Evolutionary conservation across 2,329 filamentous ascomycete species (phyloP).

Genomic region (Fusarium algeriense): DNA sequence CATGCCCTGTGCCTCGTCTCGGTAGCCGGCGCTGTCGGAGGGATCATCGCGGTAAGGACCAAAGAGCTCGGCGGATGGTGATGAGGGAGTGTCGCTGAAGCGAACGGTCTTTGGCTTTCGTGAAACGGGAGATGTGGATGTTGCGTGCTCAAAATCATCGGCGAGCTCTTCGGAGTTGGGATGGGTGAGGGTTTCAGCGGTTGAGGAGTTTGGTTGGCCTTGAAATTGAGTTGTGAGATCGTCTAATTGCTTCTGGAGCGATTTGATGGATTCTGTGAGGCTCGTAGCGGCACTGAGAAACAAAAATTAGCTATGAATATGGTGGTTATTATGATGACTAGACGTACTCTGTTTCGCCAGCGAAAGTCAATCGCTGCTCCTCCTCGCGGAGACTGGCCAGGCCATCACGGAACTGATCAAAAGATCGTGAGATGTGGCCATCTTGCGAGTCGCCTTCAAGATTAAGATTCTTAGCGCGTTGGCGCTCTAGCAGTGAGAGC

Average conservation of each 20-base stretch:
- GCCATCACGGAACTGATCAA: constrained; percentile 87
- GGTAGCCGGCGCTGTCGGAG: constrained; percentile 66
- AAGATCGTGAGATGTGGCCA: constrained; percentile 86
- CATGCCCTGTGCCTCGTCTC: constrained; percentile 70
- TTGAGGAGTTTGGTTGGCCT: constrained; percentile 67
- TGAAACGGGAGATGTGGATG: constrained; percentile 54
- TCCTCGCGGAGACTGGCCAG: constrained; percentile 77
- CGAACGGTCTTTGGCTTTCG: constrained; percentile 79
- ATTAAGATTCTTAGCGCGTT: constrained; percentile 84
- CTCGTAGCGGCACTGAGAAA: constrained; percentile 58
- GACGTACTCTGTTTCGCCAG: constrained; percentile 72
- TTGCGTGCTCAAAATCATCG: constrained; percentile 73
- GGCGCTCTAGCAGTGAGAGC: constrained; percentile 90
- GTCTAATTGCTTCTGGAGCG: constrained; percentile 78
- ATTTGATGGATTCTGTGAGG: constrained; percentile 73
- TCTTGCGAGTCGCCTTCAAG: constrained; percentile 85
- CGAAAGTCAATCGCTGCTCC: constrained; percentile 71
- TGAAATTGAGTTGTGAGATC: constrained; percentile 86
- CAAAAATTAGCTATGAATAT: not conserved
- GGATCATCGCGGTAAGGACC: constrained; percentile 79
- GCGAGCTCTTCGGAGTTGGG: constrained; percentile 74
- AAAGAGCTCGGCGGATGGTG: constrained; percentile 58
- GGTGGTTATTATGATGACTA: not conserved
- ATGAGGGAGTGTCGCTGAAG: constrained; percentile 77
- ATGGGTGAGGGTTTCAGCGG: constrained; percentile 64